These are phyloP conservation scores for Clonostachys rosea DNA, from an alignment of 2,329 filamentous ascomycete genomes.

Conservation along the genomic window DNA sequence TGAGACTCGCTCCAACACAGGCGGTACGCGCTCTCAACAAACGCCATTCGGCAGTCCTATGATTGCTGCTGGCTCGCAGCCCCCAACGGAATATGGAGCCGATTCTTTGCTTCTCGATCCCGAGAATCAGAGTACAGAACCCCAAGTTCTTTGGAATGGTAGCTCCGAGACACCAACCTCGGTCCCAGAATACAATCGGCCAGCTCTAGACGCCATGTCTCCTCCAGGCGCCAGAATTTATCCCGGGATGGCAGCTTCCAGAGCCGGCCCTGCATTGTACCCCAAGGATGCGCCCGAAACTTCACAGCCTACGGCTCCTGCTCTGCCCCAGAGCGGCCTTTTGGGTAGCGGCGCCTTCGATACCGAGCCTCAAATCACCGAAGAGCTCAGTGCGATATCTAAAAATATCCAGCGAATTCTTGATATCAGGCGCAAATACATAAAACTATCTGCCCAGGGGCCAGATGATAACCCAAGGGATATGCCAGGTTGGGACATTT, in stretches of 20 bases:
- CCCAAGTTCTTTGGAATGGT: conserved; percentile 1
- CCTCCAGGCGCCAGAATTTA: too few relatives aligned
- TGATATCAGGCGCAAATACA: conserved; percentile 84
- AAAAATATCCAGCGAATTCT: conserved; percentile 87
- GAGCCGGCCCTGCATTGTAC: too few relatives aligned
- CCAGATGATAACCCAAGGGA: conserved; percentile 86
- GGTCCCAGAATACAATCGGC: background rate
- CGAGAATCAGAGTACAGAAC: background rate
- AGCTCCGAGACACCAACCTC: background rate
- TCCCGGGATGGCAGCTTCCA: background rate
- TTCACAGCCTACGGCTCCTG: conserved; percentile 40
- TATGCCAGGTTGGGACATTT: conserved; percentile 77
- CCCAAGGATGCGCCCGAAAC: too few relatives aligned
- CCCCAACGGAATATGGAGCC: conserved; percentile 26
- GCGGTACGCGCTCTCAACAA: conserved; percentile 29
- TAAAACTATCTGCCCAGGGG: conserved; percentile 77
- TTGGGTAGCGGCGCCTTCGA: conserved; percentile 65
- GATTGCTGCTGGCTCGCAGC: conserved; percentile 26
- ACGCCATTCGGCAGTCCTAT: conserved; percentile 43
- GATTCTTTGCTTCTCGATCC: conserved; percentile 24
- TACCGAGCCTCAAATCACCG: conserved; percentile 73
- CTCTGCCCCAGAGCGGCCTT: conserved; percentile 29
- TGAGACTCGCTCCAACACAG: conserved; percentile 25
- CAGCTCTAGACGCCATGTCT: too few relatives aligned
- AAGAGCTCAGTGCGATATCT: conserved; percentile 82